Base-by-base conservation (phyloP, 305 asterid genomes). In the Rubia tinctorum region DNA sequence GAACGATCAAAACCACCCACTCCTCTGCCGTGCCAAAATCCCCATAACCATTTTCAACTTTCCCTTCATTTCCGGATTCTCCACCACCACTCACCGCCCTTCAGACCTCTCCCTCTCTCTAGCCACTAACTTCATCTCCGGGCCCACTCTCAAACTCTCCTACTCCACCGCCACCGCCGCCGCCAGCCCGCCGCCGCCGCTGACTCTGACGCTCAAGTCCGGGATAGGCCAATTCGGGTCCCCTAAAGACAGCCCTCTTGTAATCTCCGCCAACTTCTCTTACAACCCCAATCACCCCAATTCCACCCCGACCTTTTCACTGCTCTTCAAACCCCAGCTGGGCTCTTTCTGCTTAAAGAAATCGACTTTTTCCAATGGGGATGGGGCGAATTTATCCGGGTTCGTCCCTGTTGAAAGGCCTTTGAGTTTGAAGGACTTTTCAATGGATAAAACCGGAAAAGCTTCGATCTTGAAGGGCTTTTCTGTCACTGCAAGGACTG, bases 201-300 rank as follows among this genome's bases (percentile, higher is more conserved):
- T 89, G 6, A 84, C 83, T 18, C 88, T 91, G 27, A 76, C 93
- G 0, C 90, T 91, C 51, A 91, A 87, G 80, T 93, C 98, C 10
- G 96, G 97, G 43, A 86, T 90, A 17, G 96, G 98, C 34, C 76
- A 88, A 30, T 89, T 83, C 66, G 98, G 98, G 13, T 93, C 98
- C 37, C 95, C 98, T 23, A 88, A 74, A 40, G 84, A 82, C 73
- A 91, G 96, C 15, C 97, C 96, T 20, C 87, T 93, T 63, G 75
- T 85, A 59, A 86, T 93, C 75, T 86, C 95, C 34, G 98, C 97
- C 60, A 80, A 83, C 71, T 88, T 93, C 80, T 85, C 96, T 43
- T 89, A 88, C 82, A 80, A 87, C 75, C 96, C 95, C 0, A 69
- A 84, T 3, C 82, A 78, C 60, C 86, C 86, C 73, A 66, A 71